Evolutionary conservation across 2,329 filamentous ascomycete species (phyloP).

Genomic region (Venturia nashicola): DNA sequence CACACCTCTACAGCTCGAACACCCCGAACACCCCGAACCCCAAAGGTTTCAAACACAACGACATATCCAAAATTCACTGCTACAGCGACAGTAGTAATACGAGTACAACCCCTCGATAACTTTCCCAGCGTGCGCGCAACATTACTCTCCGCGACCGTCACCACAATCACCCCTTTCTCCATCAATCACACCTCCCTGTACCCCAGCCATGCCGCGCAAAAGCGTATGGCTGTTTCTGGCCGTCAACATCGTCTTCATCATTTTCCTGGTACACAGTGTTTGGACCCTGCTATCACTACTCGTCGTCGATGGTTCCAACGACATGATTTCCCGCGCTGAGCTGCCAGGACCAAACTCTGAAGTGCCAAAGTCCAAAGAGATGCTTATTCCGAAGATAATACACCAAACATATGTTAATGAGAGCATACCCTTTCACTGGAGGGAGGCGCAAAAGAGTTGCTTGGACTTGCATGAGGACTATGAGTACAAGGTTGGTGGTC

Average conservation of each 20-base stretch:
- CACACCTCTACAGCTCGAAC: background rate
- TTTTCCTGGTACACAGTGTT: conserved; percentile 52
- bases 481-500: conserved; percentile 52
- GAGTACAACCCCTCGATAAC: background rate
- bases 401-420: conserved; percentile 67
- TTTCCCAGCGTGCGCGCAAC: background rate
- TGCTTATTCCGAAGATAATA: conserved; percentile 62
- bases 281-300: conserved; percentile 61
- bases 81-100: background rate
- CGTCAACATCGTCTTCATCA: conserved; percentile 50
- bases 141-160: background rate
- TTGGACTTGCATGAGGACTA: conserved; percentile 56
- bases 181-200: background rate
- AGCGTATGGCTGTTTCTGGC: conserved; percentile 50
- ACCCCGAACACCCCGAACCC: background rate
- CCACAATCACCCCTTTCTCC: background rate
- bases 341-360: conserved; percentile 53
- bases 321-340: conserved; percentile 55
- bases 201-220: conserved; percentile 17
- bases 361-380: conserved; percentile 39
- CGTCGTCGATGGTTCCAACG: conserved; percentile 52
- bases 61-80: background rate
- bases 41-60: background rate
- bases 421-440: conserved; percentile 55
- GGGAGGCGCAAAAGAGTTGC: conserved; percentile 52